A percentile compares a stretch with the other conserved stretches of the same genome.
These are phyloP conservation scores for Dothistroma septosporum DNA, from an alignment of 2,329 filamentous ascomycete genomes.

Conservation along the genomic window DNA sequence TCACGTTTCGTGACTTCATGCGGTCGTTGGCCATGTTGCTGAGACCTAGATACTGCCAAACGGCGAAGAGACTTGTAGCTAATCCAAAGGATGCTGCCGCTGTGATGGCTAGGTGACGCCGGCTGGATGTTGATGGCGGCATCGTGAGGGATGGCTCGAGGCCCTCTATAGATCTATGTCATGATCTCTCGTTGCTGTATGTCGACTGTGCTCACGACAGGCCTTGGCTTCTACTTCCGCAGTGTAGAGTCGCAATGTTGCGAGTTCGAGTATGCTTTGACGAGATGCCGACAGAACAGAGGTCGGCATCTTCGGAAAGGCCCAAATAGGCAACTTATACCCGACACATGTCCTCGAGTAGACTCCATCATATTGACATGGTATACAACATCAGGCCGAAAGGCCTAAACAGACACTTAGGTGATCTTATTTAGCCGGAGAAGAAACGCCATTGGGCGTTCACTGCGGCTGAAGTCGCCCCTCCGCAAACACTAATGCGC, in stretches of 20 bases:
- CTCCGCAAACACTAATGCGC: neutral
- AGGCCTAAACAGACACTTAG: neutral
- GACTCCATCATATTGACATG: neutral
- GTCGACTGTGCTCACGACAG: neutral
- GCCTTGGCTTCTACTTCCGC: neutral
- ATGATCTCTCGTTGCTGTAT: neutral
- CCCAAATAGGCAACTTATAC: neutral
- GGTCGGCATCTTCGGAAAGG: neutral
- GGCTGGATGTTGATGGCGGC: neutral
- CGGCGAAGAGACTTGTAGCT: constrained; percentile 8
- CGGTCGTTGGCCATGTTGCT: constrained; percentile 20
- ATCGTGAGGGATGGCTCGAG: neutral
- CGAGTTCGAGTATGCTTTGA: neutral
- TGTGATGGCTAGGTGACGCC: constrained; percentile 1
- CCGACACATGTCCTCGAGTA: neutral
- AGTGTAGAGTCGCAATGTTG: neutral
- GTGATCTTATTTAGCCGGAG: neutral
- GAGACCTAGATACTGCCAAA: constrained; percentile 23
- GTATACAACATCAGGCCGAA: neutral
- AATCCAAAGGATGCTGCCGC: constrained; percentile 10
- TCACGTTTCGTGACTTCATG: constrained; percentile 20
- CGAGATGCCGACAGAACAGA: neutral
- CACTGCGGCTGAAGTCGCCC: neutral
- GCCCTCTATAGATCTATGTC: neutral
- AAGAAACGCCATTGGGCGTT: neutral